phyloP scores from a whole-genome alignment of 805 yeast genomes.

The Zygosaccharomyces gambellarensis region DNA sequence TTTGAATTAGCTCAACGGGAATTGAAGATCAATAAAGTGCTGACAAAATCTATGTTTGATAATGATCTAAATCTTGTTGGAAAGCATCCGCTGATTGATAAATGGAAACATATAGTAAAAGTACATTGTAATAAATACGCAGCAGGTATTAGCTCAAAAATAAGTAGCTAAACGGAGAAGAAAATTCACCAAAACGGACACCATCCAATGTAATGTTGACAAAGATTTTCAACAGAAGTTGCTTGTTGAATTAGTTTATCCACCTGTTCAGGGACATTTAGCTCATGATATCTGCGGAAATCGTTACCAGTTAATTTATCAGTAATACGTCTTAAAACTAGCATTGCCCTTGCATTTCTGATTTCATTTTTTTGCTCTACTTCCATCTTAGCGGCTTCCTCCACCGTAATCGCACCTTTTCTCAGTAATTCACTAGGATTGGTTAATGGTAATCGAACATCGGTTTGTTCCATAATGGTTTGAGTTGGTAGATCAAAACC shows the following conservation, averaged over 20 bases:
- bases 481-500: constrained; percentile 90
- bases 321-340: constrained; percentile 83
- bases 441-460: constrained; percentile 59
- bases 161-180: background rate
- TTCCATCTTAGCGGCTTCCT: constrained; percentile 67
- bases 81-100: constrained; percentile 38
- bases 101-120: constrained; percentile 41
- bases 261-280: constrained; percentile 85
- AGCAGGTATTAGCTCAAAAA: constrained; percentile 7
- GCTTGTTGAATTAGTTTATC: constrained; percentile 94
- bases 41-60: constrained; percentile 52
- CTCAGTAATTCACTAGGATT: constrained; percentile 68
- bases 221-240: constrained; percentile 88
- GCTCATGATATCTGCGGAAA: constrained; percentile 62
- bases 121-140: constrained; percentile 18
- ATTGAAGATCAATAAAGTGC: constrained; percentile 52
- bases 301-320: constrained; percentile 94
- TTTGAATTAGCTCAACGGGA: constrained; percentile 45
- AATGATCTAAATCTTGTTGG: constrained; percentile 40
- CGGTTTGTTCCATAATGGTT: constrained; percentile 69
- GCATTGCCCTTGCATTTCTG: constrained; percentile 83
- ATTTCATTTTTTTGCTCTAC: constrained; percentile 65
- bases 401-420: constrained; percentile 69
- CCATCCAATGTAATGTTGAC: constrained; percentile 98
- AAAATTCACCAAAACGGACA: constrained; percentile 88